These are phyloP conservation scores for Abelmoschus esculentus DNA, from an alignment of 345 rosid genomes.

Conservation along the genomic window DNA sequence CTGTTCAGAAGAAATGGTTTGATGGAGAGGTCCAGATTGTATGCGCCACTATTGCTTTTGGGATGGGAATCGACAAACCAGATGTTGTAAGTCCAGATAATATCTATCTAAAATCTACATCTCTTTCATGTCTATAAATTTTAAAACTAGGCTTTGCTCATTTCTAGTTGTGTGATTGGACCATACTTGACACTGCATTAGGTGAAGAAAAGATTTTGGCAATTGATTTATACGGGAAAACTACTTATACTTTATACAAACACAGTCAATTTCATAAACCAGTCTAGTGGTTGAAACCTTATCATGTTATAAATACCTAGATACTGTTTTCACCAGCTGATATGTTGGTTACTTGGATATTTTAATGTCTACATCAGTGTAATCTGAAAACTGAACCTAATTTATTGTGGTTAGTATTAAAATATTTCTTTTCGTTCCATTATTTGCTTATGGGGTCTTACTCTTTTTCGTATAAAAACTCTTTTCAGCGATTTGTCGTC, in stretches of 20 bases:
- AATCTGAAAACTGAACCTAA: not conserved
- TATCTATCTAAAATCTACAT: slow-evolving; percentile 1
- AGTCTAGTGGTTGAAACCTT: not conserved
- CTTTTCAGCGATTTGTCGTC: slow-evolving; percentile 65
- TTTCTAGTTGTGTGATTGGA: not conserved
- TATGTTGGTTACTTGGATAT: too few species aligned
- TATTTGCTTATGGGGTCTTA: not conserved
- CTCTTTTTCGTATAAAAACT: not conserved
- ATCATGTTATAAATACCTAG: slow-evolving; percentile 1
- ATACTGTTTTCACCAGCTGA: not conserved
- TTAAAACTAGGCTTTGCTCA: not conserved
- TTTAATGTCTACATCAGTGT: not conserved
- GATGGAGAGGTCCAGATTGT: slow-evolving; percentile 70
- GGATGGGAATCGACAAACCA: slow-evolving; percentile 97
- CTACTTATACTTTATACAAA: not conserved
- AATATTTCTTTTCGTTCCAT: not conserved
- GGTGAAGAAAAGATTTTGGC: not conserved
- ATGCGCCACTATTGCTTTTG: slow-evolving; percentile 90
- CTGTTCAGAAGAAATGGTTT: slow-evolving; percentile 81
- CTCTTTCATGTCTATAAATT: not conserved
- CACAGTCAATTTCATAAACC: not conserved
- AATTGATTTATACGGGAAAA: slow-evolving; percentile 6
- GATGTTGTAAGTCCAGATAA: slow-evolving; percentile 65
- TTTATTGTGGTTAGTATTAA: not conserved
- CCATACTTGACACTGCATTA: not conserved